These are phyloP conservation scores for Hypocreales sp. DNA, from an alignment of 2,329 filamentous ascomycete species.

Conservation along the genomic window DNA sequence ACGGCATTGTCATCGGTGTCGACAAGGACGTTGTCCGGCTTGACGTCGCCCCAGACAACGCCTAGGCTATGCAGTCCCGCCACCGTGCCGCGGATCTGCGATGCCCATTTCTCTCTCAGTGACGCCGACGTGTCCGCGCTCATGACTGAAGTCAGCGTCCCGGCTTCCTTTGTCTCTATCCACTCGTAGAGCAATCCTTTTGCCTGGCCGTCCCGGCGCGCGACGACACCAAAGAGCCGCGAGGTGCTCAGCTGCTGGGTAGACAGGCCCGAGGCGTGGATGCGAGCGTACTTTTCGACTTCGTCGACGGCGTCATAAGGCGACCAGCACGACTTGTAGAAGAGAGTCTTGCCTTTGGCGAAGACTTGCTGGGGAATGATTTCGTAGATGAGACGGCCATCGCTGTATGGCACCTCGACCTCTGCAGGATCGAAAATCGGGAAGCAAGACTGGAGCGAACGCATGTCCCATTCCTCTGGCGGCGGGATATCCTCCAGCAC, in stretches of 20 bases:
- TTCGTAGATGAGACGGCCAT: slow-evolving; percentile 1
- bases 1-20: neutral
- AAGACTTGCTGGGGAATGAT: slow-evolving; percentile 4
- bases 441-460: neutral
- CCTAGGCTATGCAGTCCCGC: too few relatives aligned
- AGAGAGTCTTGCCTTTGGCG: slow-evolving; percentile 4
- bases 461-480: slow-evolving; percentile 2
- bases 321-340: slow-evolving; percentile 4
- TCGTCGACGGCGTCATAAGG: slow-evolving; percentile 3
- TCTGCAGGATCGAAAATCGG: slow-evolving; percentile 1
- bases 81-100: too few relatives aligned
- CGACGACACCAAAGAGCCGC: too few relatives aligned
- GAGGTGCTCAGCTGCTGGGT: too few relatives aligned
- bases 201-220: too few relatives aligned
- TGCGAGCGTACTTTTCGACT: slow-evolving; percentile 1
- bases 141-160: too few relatives aligned
- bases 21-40: too few relatives aligned
- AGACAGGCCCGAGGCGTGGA: slow-evolving; percentile 1
- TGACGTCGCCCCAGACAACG: too few relatives aligned
- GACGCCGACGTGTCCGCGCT: too few relatives aligned
- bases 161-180: too few relatives aligned
- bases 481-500: neutral
- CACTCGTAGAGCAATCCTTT: too few relatives aligned
- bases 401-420: slow-evolving; percentile 2
- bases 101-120: too few relatives aligned